Evolutionary conservation across 2,329 filamentous ascomycete genomes (phyloP).

Genomic region (Clonostachys rosea): DNA sequence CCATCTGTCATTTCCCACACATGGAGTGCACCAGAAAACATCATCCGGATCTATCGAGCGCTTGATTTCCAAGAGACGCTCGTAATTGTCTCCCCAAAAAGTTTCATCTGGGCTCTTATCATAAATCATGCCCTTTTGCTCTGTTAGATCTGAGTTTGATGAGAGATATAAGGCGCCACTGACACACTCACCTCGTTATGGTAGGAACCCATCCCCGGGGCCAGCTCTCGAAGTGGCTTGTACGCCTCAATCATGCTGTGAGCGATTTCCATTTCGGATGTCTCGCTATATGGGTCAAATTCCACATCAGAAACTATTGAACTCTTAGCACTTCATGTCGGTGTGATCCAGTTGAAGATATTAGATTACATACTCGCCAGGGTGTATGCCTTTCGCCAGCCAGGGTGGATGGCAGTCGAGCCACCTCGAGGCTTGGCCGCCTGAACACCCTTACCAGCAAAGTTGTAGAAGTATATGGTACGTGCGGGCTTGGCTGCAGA

Average conservation of each 20-base stretch:
- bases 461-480: slow-evolving; percentile 26
- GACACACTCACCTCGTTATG: slow-evolving; percentile 33
- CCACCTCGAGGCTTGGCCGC: slow-evolving; percentile 39
- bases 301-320: background rate
- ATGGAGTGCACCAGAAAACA: slow-evolving; percentile 42
- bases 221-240: slow-evolving; percentile 28
- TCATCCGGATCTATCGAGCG: slow-evolving; percentile 35
- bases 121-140: slow-evolving; percentile 21
- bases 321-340: slow-evolving; percentile 10
- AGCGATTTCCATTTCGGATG: slow-evolving; percentile 15
- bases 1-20: slow-evolving; percentile 40
- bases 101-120: slow-evolving; percentile 29
- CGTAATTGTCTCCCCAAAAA: slow-evolving; percentile 41
- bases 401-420: slow-evolving; percentile 40
- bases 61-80: slow-evolving; percentile 37
- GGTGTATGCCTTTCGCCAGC: slow-evolving; percentile 42
- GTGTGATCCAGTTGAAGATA: slow-evolving; percentile 9
- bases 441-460: slow-evolving; percentile 36
- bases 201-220: slow-evolving; percentile 35
- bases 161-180: background rate
- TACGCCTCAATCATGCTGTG: slow-evolving; percentile 15
- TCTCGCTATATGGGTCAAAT: slow-evolving; percentile 10
- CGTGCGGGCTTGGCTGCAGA: slow-evolving; percentile 18
- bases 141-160: background rate
- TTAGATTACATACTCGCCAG: slow-evolving; percentile 27